Base-by-base conservation (phyloP, 371 early-diverging fungal genomes). In the Apophysomyces elegans region DNA sequence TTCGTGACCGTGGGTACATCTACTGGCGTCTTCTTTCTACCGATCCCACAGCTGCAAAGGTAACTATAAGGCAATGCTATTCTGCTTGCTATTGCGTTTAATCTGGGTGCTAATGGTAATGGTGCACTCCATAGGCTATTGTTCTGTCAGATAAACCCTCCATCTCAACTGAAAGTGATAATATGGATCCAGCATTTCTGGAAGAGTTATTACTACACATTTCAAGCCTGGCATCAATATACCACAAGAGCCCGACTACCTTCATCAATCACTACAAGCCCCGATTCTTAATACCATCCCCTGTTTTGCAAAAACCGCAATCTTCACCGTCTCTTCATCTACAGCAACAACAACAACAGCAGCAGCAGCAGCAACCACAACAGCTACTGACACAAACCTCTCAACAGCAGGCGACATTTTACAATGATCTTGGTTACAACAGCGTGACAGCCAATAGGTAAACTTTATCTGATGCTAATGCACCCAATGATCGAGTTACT, bases 1-100 rank as follows among this genome's bases (percentile, higher is more conserved):
- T 98, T 58, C 89, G 99, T 58, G 99, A 99, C 74, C 89, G 99
- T 45, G 99, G 96, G 8, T 98, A 93, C 70, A 93, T 99, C 61
- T 99, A 99, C 77, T 98, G 99, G 98, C 85, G 99, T 41, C 78
- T 99, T 61, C 78, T 99, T 16, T 96, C 96, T 5, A 92, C 95
- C 4, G 94, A 95, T 71, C 97, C 97, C 37, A 77, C 85, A 39
- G 87, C 86, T 7, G 89, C 89, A 36, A 91, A 88, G 79, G 81
- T 79, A 74, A 56, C 18, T 36, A 16, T 43, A 12, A 35, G 4
- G 16, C n/a, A n/a, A 21, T 32, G 18, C 7, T 14, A 11, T 36
- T 45, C n/a, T 70, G 67, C 32, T 26, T 26, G 3, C 1, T 26
- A 26, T 26, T 1, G 32, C 32, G 2, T 26, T 26, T 26, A 26